Percentiles rank a stretch among this genome's conserved stretches.
phyloP scores from a whole-genome alignment of 768 basidiomycete species.

The Tricholoma saponaceum region DNA sequence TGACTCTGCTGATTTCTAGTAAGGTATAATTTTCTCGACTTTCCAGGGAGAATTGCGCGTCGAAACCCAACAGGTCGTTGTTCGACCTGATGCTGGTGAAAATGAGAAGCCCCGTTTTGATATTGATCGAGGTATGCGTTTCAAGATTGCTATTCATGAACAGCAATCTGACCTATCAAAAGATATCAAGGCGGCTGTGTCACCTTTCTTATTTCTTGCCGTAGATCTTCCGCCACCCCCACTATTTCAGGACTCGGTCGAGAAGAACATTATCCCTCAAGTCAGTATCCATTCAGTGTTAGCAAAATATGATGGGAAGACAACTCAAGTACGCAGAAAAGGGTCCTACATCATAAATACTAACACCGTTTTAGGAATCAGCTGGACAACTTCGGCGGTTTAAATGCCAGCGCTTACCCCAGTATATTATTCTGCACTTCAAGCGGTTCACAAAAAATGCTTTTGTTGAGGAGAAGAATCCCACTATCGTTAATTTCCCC shows the following conservation, averaged over 20 bases:
- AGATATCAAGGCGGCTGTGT: constrained; percentile 84
- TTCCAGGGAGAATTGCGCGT: constrained; percentile 94
- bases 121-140: constrained; percentile 78
- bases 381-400: constrained; percentile 81
- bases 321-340: constrained; percentile 64
- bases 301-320: constrained; percentile 90
- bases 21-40: constrained; percentile 87
- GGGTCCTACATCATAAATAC: background rate
- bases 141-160: background rate
- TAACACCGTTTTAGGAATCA: constrained; percentile 58
- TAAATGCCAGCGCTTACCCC: constrained; percentile 86
- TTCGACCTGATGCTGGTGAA: constrained; percentile 71
- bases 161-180: constrained; percentile 6
- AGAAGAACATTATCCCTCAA: constrained; percentile 99
- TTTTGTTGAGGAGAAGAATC: constrained; percentile 98
- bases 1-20: constrained; percentile 14
- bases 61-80: constrained; percentile 90
- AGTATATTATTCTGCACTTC: constrained; percentile 90
- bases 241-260: constrained; percentile 90
- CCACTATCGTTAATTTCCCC: constrained; percentile 97
- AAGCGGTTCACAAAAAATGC: constrained; percentile 95
- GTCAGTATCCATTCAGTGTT: constrained; percentile 87
- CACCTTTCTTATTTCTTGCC: constrained; percentile 94
- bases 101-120: constrained; percentile 89
- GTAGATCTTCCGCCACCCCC: constrained; percentile 98